phyloP scores from a whole-genome alignment of 108 stramenopile species.

The Discostella stelligeroides region DNA sequence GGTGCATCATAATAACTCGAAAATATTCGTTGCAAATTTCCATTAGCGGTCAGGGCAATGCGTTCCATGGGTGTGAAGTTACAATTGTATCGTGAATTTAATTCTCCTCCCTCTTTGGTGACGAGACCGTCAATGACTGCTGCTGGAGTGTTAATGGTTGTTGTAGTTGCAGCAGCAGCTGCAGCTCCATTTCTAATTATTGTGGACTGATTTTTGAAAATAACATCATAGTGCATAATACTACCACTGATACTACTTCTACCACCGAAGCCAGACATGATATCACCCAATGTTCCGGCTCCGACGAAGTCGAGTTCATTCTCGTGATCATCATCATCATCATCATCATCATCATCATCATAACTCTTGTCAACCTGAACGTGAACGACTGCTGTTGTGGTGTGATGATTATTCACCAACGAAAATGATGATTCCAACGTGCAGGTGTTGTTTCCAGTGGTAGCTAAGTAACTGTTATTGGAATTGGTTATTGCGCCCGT shows the following conservation, averaged over 20 bases:
- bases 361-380: background rate
- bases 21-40: conserved; percentile 84
- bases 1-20: conserved; percentile 86
- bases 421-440: too few species aligned
- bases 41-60: conserved; percentile 84
- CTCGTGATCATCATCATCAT: background rate
- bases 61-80: conserved; percentile 70
- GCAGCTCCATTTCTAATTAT: too few species aligned
- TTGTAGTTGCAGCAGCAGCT: too few species aligned
- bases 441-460: too few species aligned
- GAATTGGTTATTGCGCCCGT: too few species aligned
- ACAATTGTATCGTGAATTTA: conserved; percentile 42
- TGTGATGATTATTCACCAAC: too few species aligned
- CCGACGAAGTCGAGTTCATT: conserved; percentile 36
- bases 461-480: too few species aligned
- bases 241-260: background rate
- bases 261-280: conserved; percentile 57
- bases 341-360: background rate
- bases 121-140: conserved; percentile 49
- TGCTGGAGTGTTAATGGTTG: background rate
- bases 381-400: background rate
- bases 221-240: background rate
- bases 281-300: conserved; percentile 76
- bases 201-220: too few species aligned
- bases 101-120: conserved; percentile 52